Percentiles rank a stretch among this genome's conserved stretches.
Evolutionary conservation across 2,329 filamentous ascomycete genomes (phyloP).

Genomic region (Tolypocladium guangdongense): DNA sequence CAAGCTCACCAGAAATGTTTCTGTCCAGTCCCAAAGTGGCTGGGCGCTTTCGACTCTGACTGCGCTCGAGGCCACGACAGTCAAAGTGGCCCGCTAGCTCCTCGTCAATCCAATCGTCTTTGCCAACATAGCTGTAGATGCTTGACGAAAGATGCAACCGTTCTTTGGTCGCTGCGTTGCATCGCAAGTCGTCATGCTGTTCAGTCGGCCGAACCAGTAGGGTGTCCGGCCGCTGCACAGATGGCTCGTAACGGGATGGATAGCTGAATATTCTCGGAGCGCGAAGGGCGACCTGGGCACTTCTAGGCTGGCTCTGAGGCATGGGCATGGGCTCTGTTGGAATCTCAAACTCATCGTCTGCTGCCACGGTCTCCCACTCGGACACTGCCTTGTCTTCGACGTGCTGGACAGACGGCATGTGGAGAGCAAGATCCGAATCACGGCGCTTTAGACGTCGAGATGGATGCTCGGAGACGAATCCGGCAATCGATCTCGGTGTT

Average conservation of each 20-base stretch:
- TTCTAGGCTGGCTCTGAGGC: background rate
- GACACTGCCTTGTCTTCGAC: constrained; percentile 12
- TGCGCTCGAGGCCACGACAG: background rate
- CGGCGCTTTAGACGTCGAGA: background rate
- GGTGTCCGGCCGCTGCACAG: background rate
- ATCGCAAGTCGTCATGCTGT: background rate
- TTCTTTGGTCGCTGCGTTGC: background rate
- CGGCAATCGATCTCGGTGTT: background rate
- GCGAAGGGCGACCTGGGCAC: background rate
- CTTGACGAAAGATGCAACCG: background rate
- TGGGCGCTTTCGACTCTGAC: background rate
- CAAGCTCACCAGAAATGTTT: constrained; percentile 1
- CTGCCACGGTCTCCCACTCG: constrained; percentile 19
- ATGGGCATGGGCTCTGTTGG: background rate
- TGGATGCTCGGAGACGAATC: background rate
- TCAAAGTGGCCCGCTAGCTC: background rate
- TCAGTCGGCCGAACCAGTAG: background rate
- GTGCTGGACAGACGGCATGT: background rate
- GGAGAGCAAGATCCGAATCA: background rate
- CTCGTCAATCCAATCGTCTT: background rate
- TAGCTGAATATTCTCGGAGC: background rate
- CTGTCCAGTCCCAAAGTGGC: background rate
- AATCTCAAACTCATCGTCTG: constrained; percentile 12
- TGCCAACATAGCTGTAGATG: background rate
- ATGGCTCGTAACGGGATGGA: too few relatives aligned